phyloP scores from a whole-genome alignment of 805 yeast species.

The Candida broadrunensis region DNA sequence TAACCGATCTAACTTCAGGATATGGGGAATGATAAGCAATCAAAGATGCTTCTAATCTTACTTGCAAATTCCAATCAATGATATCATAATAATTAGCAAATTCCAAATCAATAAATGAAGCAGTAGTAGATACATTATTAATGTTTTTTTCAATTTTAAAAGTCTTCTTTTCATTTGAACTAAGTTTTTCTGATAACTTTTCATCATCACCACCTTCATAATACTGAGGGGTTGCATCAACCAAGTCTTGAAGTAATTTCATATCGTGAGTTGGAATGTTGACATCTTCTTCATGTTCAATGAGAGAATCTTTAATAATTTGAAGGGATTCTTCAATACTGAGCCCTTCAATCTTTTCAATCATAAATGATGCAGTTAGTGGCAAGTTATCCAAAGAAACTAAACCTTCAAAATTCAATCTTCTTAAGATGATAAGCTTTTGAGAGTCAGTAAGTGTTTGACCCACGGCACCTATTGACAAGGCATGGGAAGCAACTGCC shows the following conservation, averaged over 20 bases:
- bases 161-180: background rate
- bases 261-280: conserved; percentile 41
- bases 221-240: background rate
- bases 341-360: conserved; percentile 35
- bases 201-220: background rate
- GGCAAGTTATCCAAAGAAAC: conserved; percentile 27
- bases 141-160: background rate
- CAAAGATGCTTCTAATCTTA: conserved; percentile 42
- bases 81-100: conserved; percentile 4
- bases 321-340: conserved; percentile 36
- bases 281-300: conserved; percentile 45
- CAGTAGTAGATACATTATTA: background rate
- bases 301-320: conserved; percentile 38
- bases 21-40: conserved; percentile 50
- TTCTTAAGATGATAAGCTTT: conserved; percentile 23
- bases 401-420: conserved; percentile 25
- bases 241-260: conserved; percentile 21
- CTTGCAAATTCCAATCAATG: conserved; percentile 30
- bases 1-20: conserved; percentile 65
- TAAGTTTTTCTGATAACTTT: background rate
- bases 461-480: conserved; percentile 12
- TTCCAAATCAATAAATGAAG: conserved; percentile 2
- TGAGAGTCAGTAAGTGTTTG: conserved; percentile 19
- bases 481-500: conserved; percentile 19
- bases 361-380: conserved; percentile 32